A percentile compares a stretch with the other conserved stretches of the same genome.
Evolutionary conservation across 768 basidiomycete species (phyloP).

Genomic region (Boletus subcaerulescens): DNA sequence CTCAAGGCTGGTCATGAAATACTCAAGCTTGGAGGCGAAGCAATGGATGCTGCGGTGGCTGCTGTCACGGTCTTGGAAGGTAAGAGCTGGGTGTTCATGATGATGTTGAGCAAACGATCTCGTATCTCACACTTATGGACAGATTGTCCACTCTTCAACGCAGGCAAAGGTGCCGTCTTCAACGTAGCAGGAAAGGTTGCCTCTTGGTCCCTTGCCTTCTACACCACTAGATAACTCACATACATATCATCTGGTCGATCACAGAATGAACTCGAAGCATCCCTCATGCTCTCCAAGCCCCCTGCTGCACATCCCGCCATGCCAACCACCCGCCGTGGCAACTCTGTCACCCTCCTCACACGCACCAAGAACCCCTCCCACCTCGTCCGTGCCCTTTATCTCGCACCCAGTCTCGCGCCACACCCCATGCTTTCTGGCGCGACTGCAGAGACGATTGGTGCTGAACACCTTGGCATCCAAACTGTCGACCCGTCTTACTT

Average conservation of each 20-base stretch:
- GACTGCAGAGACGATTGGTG: slow-evolving; percentile 60
- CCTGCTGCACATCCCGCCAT: slow-evolving; percentile 63
- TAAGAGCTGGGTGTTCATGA: slow-evolving; percentile 19
- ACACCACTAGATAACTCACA: neutral
- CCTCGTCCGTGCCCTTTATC: slow-evolving; percentile 67
- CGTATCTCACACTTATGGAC: neutral
- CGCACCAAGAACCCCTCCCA: slow-evolving; percentile 70
- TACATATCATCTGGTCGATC: neutral
- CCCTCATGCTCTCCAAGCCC: slow-evolving; percentile 77
- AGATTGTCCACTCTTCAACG: slow-evolving; percentile 80
- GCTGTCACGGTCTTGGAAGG: slow-evolving; percentile 76
- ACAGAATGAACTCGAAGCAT: slow-evolving; percentile 81
- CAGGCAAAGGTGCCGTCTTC: slow-evolving; percentile 80
- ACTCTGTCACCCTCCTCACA: slow-evolving; percentile 63
- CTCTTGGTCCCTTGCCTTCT: neutral
- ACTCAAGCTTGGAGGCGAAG: slow-evolving; percentile 67
- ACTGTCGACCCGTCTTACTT: slow-evolving; percentile 77
- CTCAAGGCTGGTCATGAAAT: slow-evolving; percentile 62
- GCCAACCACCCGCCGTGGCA: slow-evolving; percentile 56
- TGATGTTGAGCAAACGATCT: neutral
- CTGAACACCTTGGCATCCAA: slow-evolving; percentile 45
- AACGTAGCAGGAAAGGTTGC: slow-evolving; percentile 74
- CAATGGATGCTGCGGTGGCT: slow-evolving; percentile 78
- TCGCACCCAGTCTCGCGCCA: slow-evolving; percentile 56
- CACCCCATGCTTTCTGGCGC: slow-evolving; percentile 71